Conservation (phyloP, 2,329 filamentous ascomycete genomes). For the Sclerotinia spermophila region DNA sequence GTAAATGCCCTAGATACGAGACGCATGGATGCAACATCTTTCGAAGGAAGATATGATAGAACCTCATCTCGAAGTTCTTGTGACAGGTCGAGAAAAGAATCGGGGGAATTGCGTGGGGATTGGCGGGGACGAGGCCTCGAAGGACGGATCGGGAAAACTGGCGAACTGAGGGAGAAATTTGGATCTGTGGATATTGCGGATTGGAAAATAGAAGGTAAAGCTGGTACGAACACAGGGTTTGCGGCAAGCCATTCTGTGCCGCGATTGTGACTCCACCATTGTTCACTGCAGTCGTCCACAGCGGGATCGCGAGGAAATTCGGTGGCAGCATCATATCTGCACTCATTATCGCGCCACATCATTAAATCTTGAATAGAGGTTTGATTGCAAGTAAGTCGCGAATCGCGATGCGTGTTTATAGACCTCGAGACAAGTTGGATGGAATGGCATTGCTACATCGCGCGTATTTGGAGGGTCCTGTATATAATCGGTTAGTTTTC, state of each 20-base stretch:
- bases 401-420: conserved; percentile 17
- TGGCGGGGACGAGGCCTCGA: not conserved
- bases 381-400: not conserved
- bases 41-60: conserved; percentile 23
- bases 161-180: not conserved
- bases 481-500: not conserved
- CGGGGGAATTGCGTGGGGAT: not conserved
- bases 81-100: conserved; percentile 27
- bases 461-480: not conserved
- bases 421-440: conserved; percentile 27
- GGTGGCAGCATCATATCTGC: not conserved
- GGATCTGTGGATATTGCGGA: conserved; percentile 1
- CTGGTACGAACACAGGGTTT: conserved; percentile 31
- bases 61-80: conserved; percentile 27
- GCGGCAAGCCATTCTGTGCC: conserved; percentile 30
- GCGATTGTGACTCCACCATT: conserved; percentile 21
- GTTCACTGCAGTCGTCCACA: not conserved
- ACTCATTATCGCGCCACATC: conserved; percentile 16
- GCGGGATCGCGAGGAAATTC: conserved; percentile 8
- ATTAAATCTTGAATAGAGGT: conserved; percentile 22
- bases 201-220: conserved; percentile 23
- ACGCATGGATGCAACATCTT: conserved; percentile 29
- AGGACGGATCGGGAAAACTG: not conserved
- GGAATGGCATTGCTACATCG: conserved; percentile 22
- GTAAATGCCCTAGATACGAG: conserved; percentile 28